phyloP scores from a whole-genome alignment of 176 grass and related monocot genomes.

The Zea luxurians region DNA sequence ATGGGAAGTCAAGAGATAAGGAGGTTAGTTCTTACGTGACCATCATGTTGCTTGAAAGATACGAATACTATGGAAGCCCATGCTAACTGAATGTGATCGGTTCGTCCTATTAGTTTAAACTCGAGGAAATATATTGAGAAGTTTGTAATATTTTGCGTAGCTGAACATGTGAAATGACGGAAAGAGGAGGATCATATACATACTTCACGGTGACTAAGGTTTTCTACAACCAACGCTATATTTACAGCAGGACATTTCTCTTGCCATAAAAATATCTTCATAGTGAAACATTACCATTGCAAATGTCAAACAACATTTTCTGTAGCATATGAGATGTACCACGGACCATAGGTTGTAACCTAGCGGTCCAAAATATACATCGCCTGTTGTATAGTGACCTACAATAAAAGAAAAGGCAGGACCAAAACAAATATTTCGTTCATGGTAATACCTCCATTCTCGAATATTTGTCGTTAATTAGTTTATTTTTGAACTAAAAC shows the following conservation, averaged over 20 bases:
- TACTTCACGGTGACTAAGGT: neutral
- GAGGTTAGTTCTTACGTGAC: neutral
- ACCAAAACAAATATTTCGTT: too few species aligned
- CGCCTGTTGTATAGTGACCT: too few species aligned
- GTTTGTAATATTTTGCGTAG: neutral
- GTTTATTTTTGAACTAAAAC: too few species aligned
- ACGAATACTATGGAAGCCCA: neutral
- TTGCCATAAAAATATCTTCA: neutral
- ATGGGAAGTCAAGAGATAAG: neutral
- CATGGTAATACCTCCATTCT: too few species aligned
- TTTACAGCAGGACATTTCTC: neutral
- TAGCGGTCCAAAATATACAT: too few species aligned
- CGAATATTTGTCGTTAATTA: too few species aligned
- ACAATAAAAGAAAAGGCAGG: too few species aligned
- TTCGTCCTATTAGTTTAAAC: neutral
- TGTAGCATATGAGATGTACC: neutral
- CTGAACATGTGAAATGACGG: neutral
- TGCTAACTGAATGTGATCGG: slow-evolving; percentile 10
- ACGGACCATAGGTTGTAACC: too few species aligned
- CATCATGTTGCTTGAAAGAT: slow-evolving; percentile 1
- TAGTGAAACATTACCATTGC: neutral
- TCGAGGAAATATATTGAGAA: neutral
- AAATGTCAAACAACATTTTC: neutral
- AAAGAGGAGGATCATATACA: neutral
- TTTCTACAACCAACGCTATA: neutral